Percentiles rank a stretch among this genome's conserved stretches.
Conservation (phyloP, 805 yeast species). For the Teunomyces pallodes region DNA sequence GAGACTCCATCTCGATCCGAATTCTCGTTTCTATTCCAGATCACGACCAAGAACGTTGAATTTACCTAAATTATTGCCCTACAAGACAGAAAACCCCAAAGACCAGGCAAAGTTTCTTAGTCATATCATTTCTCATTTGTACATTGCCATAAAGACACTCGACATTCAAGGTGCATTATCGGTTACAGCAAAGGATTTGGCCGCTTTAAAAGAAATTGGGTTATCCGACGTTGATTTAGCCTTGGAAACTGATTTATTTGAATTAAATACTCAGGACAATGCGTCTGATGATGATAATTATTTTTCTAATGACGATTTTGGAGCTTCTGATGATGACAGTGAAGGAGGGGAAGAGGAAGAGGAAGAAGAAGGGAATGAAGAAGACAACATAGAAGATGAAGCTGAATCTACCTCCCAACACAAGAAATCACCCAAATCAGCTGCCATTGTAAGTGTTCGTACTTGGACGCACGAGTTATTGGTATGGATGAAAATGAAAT, state of each 20-base stretch:
- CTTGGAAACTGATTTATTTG: conserved; percentile 52
- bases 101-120: conserved; percentile 74
- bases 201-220: conserved; percentile 35
- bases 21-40: conserved; percentile 38
- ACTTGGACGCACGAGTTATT: conserved; percentile 87
- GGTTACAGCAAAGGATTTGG: conserved; percentile 66
- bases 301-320: conserved; percentile 16
- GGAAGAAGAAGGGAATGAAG: conserved; percentile 35
- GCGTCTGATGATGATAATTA: conserved; percentile 14
- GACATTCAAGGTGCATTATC: conserved; percentile 72
- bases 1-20: conserved; percentile 29
- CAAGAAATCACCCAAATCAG: conserved; percentile 61
- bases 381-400: conserved; percentile 31
- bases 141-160: conserved; percentile 70
- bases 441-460: conserved; percentile 70
- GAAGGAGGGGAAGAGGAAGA: conserved; percentile 17
- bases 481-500: conserved; percentile 74
- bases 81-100: conserved; percentile 60
- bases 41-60: conserved; percentile 40
- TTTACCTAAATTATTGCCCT: conserved; percentile 60
- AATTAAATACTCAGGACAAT: conserved; percentile 15
- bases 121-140: conserved; percentile 76
- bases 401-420: conserved; percentile 47
- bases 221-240: conserved; percentile 45
- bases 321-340: conserved; percentile 4